Percentiles rank a stretch among this genome's conserved stretches.
Evolutionary conservation across 2,329 filamentous ascomycete genomes (phyloP).

Genomic region (Fusarium sp.): DNA sequence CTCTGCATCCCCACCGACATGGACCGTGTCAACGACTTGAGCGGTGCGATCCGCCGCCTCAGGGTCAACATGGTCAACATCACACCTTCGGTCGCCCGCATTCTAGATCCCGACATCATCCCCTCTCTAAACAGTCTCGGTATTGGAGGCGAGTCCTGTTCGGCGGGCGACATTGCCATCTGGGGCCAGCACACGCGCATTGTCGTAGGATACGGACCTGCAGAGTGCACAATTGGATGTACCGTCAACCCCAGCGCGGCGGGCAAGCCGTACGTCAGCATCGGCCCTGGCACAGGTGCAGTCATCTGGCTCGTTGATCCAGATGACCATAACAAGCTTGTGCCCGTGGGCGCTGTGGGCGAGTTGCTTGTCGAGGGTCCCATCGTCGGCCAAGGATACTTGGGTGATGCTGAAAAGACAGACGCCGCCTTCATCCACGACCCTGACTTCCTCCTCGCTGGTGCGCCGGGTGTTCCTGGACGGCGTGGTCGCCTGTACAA

Average conservation of each 20-base stretch:
- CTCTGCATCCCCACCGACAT: constrained; percentile 64
- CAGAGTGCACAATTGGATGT: constrained; percentile 63
- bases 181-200: constrained; percentile 59
- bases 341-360: constrained; percentile 59
- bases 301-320: constrained; percentile 63
- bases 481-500: constrained; percentile 62
- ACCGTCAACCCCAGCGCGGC: constrained; percentile 55
- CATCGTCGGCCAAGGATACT: constrained; percentile 69
- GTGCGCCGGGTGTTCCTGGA: constrained; percentile 49
- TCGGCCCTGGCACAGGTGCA: constrained; percentile 59
- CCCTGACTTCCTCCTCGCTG: constrained; percentile 60
- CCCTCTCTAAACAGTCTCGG: constrained; percentile 58
- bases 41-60: constrained; percentile 55
- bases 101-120: constrained; percentile 56
- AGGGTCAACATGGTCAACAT: constrained; percentile 59
- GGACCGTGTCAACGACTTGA: constrained; percentile 61
- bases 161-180: constrained; percentile 56
- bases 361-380: constrained; percentile 66
- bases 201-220: constrained; percentile 63
- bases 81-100: constrained; percentile 60
- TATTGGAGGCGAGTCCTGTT: constrained; percentile 63
- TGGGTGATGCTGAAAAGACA: constrained; percentile 67
- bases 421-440: constrained; percentile 65
- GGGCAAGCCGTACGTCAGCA: constrained; percentile 51
- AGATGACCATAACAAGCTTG: constrained; percentile 56